Percentiles rank a stretch among this genome's conserved stretches.
Conservation (phyloP, 352 stramenopile species). For the Phytophthora idaei region DNA sequence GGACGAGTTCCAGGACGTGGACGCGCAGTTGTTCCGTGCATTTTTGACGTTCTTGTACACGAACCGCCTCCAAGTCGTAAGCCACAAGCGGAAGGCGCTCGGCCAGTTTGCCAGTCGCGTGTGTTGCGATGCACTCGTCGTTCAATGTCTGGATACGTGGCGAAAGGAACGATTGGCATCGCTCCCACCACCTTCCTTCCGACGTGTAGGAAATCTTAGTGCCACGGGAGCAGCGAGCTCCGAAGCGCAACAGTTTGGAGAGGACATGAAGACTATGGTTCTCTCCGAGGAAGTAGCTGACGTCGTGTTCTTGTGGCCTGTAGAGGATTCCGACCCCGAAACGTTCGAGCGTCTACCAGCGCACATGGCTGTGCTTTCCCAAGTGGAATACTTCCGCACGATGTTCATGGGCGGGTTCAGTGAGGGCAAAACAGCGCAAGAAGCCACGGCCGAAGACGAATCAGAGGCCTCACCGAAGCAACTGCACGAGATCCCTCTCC, state of each 20-base stretch:
- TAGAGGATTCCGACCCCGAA: conserved; percentile 28
- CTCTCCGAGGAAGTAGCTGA: conserved; percentile 55
- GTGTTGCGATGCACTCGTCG: conserved; percentile 53
- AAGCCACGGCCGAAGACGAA: neutral
- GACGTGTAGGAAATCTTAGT: conserved; percentile 12
- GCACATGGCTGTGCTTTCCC: conserved; percentile 74
- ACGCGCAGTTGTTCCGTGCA: conserved; percentile 63
- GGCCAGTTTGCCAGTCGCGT: conserved; percentile 58
- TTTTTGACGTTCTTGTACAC: conserved; percentile 79
- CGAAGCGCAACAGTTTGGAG: conserved; percentile 51
- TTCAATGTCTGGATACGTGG: conserved; percentile 64
- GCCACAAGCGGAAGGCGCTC: conserved; percentile 66
- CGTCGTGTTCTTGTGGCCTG: conserved; percentile 82
- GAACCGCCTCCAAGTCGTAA: conserved; percentile 61
- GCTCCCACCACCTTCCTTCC: conserved; percentile 27
- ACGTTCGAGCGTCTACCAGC: conserved; percentile 52
- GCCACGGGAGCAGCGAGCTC: conserved; percentile 27
- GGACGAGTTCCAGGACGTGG: conserved; percentile 63
- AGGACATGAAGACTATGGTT: conserved; percentile 62
- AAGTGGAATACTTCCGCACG: conserved; percentile 83
- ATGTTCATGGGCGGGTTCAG: conserved; percentile 87
- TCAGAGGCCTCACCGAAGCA: neutral
- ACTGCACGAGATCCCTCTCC: conserved; percentile 58
- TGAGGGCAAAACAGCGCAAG: conserved; percentile 47
- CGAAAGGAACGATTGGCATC: conserved; percentile 39